phyloP scores from a whole-genome alignment of 768 basidiomycete species.

The Pleurotus ostreatus region DNA sequence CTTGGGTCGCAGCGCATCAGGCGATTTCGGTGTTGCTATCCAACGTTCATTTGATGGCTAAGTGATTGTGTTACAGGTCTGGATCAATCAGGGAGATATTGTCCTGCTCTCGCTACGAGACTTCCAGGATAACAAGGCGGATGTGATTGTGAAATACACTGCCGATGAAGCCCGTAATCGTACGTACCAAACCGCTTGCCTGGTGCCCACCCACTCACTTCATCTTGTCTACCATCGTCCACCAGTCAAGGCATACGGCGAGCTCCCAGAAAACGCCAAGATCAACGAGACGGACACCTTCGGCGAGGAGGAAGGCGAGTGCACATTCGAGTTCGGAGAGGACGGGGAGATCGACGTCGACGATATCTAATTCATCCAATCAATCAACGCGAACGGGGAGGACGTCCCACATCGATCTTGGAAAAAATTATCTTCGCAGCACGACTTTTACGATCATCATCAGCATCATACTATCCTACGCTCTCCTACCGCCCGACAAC shows the following conservation, averaged over 20 bases:
- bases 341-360: slow-evolving; percentile 88
- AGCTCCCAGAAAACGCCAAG: slow-evolving; percentile 93
- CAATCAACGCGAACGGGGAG: background rate
- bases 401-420: background rate
- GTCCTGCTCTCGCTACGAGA: slow-evolving; percentile 92
- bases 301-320: slow-evolving; percentile 87
- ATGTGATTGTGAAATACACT: slow-evolving; percentile 99
- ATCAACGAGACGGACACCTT: slow-evolving; percentile 96
- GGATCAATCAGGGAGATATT: slow-evolving; percentile 99
- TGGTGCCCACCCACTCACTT: background rate
- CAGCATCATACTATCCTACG: too few relatives aligned
- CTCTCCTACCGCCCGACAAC: too few relatives aligned
- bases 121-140: slow-evolving; percentile 99
- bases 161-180: slow-evolving; percentile 88
- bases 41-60: background rate
- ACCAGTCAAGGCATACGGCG: slow-evolving; percentile 94
- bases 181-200: slow-evolving; percentile 27
- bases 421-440: background rate
- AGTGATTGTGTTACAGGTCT: slow-evolving; percentile 59
- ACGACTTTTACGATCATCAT: background rate
- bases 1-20: background rate
- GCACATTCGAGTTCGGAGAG: slow-evolving; percentile 87
- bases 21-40: background rate
- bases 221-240: background rate
- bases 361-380: slow-evolving; percentile 60